phyloP scores from a whole-genome alignment of 2,329 filamentous ascomycete species.

The Nothopassalora personata region DNA sequence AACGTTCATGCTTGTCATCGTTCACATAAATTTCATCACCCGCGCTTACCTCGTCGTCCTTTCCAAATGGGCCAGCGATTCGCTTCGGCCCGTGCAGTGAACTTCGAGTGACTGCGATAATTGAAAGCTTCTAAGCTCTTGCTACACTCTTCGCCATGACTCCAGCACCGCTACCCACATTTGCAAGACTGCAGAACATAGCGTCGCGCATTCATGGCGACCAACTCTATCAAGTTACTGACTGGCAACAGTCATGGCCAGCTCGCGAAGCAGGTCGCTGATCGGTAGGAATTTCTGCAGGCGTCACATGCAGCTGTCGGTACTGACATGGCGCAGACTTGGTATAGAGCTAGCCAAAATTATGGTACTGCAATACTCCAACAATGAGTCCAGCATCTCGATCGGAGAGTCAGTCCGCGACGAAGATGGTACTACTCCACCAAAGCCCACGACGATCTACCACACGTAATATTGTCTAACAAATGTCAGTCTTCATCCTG shows the following conservation, averaged over 20 bases:
- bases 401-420: slow-evolving; percentile 95
- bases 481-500: slow-evolving; percentile 71
- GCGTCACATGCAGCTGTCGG: not conserved
- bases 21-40: not conserved
- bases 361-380: slow-evolving; percentile 77
- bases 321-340: slow-evolving; percentile 46
- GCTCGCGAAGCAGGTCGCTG: slow-evolving; percentile 64
- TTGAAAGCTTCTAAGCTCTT: slow-evolving; percentile 2
- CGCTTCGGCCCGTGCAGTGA: not conserved
- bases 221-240: slow-evolving; percentile 69
- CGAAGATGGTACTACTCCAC: slow-evolving; percentile 65
- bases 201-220: slow-evolving; percentile 50
- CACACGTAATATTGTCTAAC: not conserved
- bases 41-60: not conserved
- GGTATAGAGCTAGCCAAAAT: slow-evolving; percentile 75
- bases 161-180: slow-evolving; percentile 2
- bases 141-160: slow-evolving; percentile 17
- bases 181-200: not conserved
- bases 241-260: slow-evolving; percentile 71
- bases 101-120: not conserved
- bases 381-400: slow-evolving; percentile 83
- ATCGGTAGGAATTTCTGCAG: slow-evolving; percentile 46
- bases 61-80: not conserved
- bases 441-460: not conserved
- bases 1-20: not conserved